Conservation (phyloP, 306 rosid genomes). For the Casuarina glauca region DNA sequence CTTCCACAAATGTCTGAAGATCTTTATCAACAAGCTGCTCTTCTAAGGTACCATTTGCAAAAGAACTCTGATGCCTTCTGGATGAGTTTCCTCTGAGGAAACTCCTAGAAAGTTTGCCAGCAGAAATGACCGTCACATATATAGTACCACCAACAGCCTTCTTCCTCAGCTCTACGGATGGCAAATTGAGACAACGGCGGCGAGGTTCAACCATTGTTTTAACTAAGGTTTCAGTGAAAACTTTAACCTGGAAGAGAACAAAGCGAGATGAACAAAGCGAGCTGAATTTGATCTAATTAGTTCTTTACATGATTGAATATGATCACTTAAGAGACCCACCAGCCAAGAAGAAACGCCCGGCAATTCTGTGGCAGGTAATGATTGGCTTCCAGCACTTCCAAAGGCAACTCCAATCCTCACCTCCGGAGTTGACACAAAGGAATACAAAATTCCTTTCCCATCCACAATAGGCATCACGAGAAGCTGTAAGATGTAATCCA, state of each 20-base stretch:
- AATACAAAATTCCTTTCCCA: conserved; percentile 79
- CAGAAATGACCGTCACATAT: conserved; percentile 77
- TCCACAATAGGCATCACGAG: conserved; percentile 71
- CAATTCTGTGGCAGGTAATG: conserved; percentile 92
- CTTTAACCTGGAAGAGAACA: conserved; percentile 60
- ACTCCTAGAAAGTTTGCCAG: conserved; percentile 65
- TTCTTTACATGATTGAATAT: conserved; percentile 8
- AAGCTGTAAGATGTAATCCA: conserved; percentile 60
- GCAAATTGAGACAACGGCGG: conserved; percentile 83
- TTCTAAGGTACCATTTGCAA: conserved; percentile 49
- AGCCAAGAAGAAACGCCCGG: conserved; percentile 96
- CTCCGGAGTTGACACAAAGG: conserved; percentile 81
- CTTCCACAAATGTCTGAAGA: conserved; percentile 86
- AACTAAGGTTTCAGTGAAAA: conserved; percentile 67
- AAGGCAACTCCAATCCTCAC: conserved; percentile 93
- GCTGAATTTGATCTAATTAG: conserved; percentile 14
- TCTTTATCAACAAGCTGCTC: conserved; percentile 56
- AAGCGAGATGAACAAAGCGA: background rate
- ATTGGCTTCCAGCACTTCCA: conserved; percentile 97
- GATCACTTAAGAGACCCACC: conserved; percentile 44
- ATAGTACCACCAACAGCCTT: conserved; percentile 84
- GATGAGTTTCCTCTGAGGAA: conserved; percentile 61
- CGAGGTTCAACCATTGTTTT: conserved; percentile 99
- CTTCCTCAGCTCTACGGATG: conserved; percentile 70
- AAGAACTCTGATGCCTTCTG: conserved; percentile 48